Evolutionary conservation across 2,329 filamentous ascomycete species (phyloP).

Genomic region (Curvularia lunata): DNA sequence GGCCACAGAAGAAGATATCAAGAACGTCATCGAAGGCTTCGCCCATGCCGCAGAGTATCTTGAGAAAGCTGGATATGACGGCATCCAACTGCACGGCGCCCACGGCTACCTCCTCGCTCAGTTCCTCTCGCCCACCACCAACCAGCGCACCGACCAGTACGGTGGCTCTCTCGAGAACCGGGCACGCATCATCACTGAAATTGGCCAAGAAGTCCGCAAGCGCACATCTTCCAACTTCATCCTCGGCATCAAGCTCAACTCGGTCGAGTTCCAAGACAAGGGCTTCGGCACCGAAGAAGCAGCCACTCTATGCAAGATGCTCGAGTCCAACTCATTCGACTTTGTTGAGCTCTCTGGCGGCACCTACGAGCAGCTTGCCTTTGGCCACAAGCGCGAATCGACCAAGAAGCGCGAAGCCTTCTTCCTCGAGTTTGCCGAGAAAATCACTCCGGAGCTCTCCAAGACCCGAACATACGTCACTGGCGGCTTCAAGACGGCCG

Average conservation of each 20-base stretch:
- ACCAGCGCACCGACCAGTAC: slow-evolving; percentile 53
- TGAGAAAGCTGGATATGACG: slow-evolving; percentile 66
- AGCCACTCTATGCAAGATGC: slow-evolving; percentile 54
- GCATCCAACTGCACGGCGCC: slow-evolving; percentile 56
- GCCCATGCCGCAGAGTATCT: slow-evolving; percentile 67
- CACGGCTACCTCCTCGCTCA: slow-evolving; percentile 56
- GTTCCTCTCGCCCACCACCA: slow-evolving; percentile 53
- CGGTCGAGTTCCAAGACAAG: slow-evolving; percentile 61
- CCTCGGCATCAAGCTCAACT: slow-evolving; percentile 65
- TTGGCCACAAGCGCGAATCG: slow-evolving; percentile 60
- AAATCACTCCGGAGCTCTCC: slow-evolving; percentile 60
- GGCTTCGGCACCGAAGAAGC: slow-evolving; percentile 61
- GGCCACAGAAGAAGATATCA: slow-evolving; percentile 62
- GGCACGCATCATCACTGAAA: slow-evolving; percentile 51
- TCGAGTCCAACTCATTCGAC: slow-evolving; percentile 60
- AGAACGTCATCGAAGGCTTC: slow-evolving; percentile 64
- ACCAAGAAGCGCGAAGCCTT: slow-evolving; percentile 64
- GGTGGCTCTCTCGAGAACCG: slow-evolving; percentile 54
- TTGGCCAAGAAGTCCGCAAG: slow-evolving; percentile 48
- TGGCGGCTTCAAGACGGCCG: slow-evolving; percentile 62
- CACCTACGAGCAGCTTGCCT: slow-evolving; percentile 63
- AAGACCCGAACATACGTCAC: slow-evolving; percentile 66
- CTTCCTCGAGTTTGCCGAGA: slow-evolving; percentile 65
- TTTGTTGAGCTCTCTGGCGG: slow-evolving; percentile 67
- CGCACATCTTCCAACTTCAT: slow-evolving; percentile 51